Evolutionary conservation across 768 basidiomycete species (phyloP).

Genomic region (Austroboletus eburneus): DNA sequence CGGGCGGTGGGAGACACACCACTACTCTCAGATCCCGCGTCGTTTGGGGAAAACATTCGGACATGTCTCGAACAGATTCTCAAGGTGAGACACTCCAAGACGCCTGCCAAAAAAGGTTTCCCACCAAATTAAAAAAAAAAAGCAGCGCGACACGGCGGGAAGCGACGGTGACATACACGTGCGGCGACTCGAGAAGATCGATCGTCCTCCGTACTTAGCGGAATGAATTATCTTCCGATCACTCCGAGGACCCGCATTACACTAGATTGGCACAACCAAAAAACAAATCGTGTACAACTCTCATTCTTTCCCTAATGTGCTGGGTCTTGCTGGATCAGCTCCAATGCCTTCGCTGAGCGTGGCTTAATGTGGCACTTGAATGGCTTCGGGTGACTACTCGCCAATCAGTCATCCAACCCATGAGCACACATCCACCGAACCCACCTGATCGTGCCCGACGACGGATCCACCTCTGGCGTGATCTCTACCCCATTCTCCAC

Average conservation of each 20-base stretch:
- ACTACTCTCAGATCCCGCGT: conserved; percentile 44
- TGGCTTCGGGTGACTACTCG: conserved; percentile 51
- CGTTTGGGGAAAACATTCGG: conserved; percentile 42
- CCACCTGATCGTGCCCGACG: conserved; percentile 63
- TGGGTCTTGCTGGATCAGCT: conserved; percentile 48
- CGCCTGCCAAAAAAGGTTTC: background rate
- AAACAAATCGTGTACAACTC: background rate
- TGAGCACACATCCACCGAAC: no score
- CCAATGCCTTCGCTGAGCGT: conserved; percentile 53
- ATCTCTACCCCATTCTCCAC: conserved; percentile 44
- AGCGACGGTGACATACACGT: background rate
- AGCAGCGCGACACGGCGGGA: no score
- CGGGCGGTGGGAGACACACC: conserved; percentile 52
- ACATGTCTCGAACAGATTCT: conserved; percentile 44
- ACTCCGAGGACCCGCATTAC: background rate
- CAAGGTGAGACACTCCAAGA: conserved; percentile 26
- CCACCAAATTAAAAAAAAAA: no score
- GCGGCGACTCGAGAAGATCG: background rate
- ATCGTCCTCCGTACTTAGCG: background rate
- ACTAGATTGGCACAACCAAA: no score
- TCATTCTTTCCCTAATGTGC: conserved; percentile 11
- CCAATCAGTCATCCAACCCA: conserved; percentile 1
- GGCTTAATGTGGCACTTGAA: conserved; percentile 59
- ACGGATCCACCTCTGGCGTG: conserved; percentile 53
- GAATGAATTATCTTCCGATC: background rate